Conservation (phyloP, 2,329 filamentous ascomycete genomes). For the Capronia epimyces region DNA sequence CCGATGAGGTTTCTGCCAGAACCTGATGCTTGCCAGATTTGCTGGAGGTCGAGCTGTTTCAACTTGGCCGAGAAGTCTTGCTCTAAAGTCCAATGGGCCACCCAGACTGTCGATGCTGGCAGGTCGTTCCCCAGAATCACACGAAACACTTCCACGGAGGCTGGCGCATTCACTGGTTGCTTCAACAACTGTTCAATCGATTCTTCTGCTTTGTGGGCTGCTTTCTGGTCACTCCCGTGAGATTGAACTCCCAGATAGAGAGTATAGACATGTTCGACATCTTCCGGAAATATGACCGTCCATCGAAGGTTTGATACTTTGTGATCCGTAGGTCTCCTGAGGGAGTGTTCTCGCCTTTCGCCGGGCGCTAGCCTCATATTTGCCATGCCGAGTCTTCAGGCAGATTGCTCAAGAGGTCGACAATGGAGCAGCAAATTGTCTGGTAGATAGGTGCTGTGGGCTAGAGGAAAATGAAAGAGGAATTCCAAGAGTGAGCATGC, state of each 20-base stretch:
- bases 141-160: neutral
- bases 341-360: neutral
- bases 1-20: neutral
- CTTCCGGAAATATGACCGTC: neutral
- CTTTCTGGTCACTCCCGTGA: neutral
- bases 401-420: too few relatives aligned
- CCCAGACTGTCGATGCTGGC: neutral
- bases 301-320: neutral
- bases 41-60: neutral
- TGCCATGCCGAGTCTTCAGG: too few relatives aligned
- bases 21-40: neutral
- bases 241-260: neutral
- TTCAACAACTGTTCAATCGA: neutral
- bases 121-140: neutral
- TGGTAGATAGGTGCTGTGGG: too few relatives aligned
- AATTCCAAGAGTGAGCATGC: too few relatives aligned
- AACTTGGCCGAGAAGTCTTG: neutral
- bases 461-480: too few relatives aligned
- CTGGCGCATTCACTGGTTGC: neutral
- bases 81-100: neutral
- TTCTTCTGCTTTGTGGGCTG: neutral
- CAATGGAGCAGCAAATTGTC: too few relatives aligned
- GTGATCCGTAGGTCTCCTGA: neutral
- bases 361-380: neutral
- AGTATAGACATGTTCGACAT: neutral